Evolutionary conservation across 208 protist species (phyloP), one percentile per base, ranked within the genome.

Genomic region (Leptomonas pyrrhocoris): DNA sequence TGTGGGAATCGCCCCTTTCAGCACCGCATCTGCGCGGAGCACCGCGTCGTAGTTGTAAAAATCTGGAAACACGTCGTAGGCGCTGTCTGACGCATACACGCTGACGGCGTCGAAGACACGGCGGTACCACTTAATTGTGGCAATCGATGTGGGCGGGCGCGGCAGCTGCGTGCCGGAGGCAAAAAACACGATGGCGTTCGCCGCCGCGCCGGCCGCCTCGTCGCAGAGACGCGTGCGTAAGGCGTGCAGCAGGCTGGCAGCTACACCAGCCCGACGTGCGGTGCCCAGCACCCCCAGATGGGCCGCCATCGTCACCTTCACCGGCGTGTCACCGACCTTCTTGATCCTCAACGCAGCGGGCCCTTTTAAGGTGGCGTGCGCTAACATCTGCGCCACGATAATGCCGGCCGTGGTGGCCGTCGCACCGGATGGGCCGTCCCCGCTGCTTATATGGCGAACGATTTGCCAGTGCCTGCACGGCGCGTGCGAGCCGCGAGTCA

Each of bases 51-150:
- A 87, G n/a, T 74, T 50, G 71, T 78, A 87, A 55, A 93, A 94
- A 28, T 93, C 89, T 2, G 84, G 82, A 59, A 92, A 93, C 40
- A 93, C 66, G 28, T 82, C 75, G 54, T 77, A 70, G 23, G 90
- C 78, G 42, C 50, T 64, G 48, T 73, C 68, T 23, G 70, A 63
- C 12, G 51, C 53, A 48, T 86, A 81, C 15, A 90, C 73, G 31
- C 42, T 34, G 25, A 67, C 62, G 2, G 90, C 75, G 25, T 75
- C 74, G 27, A 92, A 72, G 6, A 77, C 81, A 21, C 84, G 85
- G 40, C 84, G 75, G 62, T 81, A 88, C 88, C 87, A 92, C 81
- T 95, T 95, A 13, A 95, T 42, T 21, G 85, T 77, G 38, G 78
- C 74, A 27, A 91, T 43, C 4, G 80, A 50, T n/a, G 68, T 36